Evolutionary conservation across 768 basidiomycete genomes (phyloP), one percentile per base, ranked within the genome.

Genomic region (Xerocomus spinulosus): DNA sequence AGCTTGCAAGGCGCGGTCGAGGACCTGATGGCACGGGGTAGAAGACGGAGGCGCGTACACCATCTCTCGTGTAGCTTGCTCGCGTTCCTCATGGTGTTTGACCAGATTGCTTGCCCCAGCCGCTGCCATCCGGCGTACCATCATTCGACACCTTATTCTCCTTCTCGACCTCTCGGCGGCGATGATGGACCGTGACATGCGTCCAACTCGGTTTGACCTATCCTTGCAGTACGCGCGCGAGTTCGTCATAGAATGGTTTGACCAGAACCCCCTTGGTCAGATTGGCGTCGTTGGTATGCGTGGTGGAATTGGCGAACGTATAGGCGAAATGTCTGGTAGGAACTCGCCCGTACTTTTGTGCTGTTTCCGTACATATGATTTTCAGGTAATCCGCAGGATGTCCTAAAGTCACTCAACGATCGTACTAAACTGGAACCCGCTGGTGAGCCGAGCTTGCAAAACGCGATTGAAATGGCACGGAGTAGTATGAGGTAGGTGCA

Each of bases 181-280:
- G 1, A 98, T 98, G 92, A 78, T 82, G 69, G 96, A 98, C 68
- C 82, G 93, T 24, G 96, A 99, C 69, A 90, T 95, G 84, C 80
- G 95, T 6, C 92, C 94, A 10, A 92, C 90, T 18, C 80, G 96
- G 48, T 94, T 95, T 56, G 94, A 96, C 61, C 68, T 99, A 26
- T 86, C 84, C 58, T 70, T 98, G 36, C 85, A 93, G 60, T 95
- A 94, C 63, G 81, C 92, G 13, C 80, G 92, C 49, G 90, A 91
- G 57, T 99, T 98, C 56, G 78, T 98, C 24, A 73, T 79, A 7
- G 96, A 99, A 65, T 99, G 95, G 94, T 99, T 98, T 67, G 96
- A 99, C 69, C 96, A 98, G 71, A 99, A 99, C 61, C 96, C 96
- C 1, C 75, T 99, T 12, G 94, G 95, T 18, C 96, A 98, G 68